Conservation (phyloP, 805 yeast species). For the Ogataea haglerorum region DNA sequence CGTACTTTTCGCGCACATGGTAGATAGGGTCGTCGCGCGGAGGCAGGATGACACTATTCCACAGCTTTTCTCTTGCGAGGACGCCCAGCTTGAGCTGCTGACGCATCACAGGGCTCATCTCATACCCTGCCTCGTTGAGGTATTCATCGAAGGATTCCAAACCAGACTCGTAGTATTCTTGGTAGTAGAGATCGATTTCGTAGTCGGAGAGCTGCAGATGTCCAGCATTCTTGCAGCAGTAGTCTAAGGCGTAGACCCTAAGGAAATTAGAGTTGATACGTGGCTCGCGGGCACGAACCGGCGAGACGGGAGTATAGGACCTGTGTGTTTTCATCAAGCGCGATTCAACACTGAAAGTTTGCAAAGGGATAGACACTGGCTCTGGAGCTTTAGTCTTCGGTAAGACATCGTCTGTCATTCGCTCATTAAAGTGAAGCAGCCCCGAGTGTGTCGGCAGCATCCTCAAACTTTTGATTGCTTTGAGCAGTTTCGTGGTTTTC, state of each 20-base stretch:
- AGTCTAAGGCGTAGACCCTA: slow-evolving; percentile 48
- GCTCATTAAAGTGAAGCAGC: slow-evolving; percentile 16
- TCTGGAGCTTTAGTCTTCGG: slow-evolving; percentile 9
- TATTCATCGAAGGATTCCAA: slow-evolving; percentile 22
- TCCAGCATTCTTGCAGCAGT: slow-evolving; percentile 36
- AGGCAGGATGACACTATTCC: slow-evolving; percentile 50
- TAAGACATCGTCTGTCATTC: slow-evolving; percentile 16
- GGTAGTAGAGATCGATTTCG: slow-evolving; percentile 32
- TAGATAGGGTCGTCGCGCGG: slow-evolving; percentile 42
- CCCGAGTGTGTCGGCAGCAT: slow-evolving; percentile 9
- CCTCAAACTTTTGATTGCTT: slow-evolving; percentile 11
- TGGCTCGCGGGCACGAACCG: slow-evolving; percentile 37
- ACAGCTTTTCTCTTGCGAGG: slow-evolving; percentile 46
- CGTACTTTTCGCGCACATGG: slow-evolving; percentile 10
- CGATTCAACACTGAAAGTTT: slow-evolving; percentile 14
- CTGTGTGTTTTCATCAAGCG: slow-evolving; percentile 1
- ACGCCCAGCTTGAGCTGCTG: slow-evolving; percentile 35
- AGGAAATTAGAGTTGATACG: slow-evolving; percentile 50
- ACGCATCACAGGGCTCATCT: slow-evolving; percentile 10
- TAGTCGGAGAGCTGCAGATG: slow-evolving; percentile 32
- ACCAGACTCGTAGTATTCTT: slow-evolving; percentile 27
- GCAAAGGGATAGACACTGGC: slow-evolving; percentile 6
- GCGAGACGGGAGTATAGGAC: not conserved
- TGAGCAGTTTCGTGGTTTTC: slow-evolving; percentile 9
- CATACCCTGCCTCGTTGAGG: slow-evolving; percentile 23